A percentile compares a stretch with the other conserved stretches of the same genome.
Conservation (phyloP, 148 eudicot species). For the Arbutus unedo region DNA sequence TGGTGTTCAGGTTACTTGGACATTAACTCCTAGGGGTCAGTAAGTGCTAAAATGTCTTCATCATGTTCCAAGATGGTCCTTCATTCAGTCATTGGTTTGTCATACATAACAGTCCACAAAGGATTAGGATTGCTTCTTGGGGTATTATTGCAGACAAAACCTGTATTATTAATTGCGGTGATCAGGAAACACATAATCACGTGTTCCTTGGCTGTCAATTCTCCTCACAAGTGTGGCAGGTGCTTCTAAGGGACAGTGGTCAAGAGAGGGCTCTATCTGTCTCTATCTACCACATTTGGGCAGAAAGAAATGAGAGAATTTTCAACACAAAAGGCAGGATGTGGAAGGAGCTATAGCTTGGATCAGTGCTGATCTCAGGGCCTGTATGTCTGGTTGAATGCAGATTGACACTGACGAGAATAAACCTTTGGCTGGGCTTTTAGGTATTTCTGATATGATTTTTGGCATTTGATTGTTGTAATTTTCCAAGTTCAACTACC, state of each 20-base stretch:
- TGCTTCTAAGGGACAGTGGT: not conserved
- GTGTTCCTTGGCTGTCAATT: not conserved
- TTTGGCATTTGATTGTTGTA: not conserved
- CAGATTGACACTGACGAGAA: not conserved
- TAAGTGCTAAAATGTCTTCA: no score
- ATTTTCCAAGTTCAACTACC: not conserved
- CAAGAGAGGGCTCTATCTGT: not conserved
- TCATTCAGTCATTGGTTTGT: not conserved
- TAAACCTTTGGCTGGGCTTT: not conserved
- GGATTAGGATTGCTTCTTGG: not conserved
- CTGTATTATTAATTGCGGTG: not conserved
- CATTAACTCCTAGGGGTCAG: no score
- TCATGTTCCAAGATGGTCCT: no score
- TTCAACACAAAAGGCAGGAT: not conserved
- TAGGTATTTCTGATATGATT: not conserved
- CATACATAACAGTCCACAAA: not conserved
- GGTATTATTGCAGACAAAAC: not conserved
- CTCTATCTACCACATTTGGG: not conserved
- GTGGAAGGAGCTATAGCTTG: not conserved
- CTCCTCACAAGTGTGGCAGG: conserved; percentile 2
- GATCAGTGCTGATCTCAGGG: not conserved
- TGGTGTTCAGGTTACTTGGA: no score
- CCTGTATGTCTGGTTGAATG: not conserved
- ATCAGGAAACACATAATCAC: not conserved
- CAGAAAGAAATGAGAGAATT: not conserved